Percentiles rank a stretch among this genome's conserved stretches.
phyloP scores from a whole-genome alignment of 257 asterid species.

The Solanum stenotomum region DNA sequence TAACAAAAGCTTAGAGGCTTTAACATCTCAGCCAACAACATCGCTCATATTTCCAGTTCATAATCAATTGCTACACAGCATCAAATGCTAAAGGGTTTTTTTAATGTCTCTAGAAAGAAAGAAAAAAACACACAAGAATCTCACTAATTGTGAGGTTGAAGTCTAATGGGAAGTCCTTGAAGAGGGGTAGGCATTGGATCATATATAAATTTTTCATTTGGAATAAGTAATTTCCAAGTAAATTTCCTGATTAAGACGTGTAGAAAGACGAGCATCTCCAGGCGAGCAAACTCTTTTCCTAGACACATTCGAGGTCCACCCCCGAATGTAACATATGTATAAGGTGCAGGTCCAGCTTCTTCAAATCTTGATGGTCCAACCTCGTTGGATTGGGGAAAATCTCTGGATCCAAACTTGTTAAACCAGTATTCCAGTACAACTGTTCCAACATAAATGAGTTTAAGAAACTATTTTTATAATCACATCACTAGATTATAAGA shows the following conservation, averaged over 20 bases:
- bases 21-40: too few species aligned
- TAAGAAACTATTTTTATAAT: not conserved
- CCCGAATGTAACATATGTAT: constrained; percentile 1
- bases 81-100: not conserved
- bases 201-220: constrained; percentile 29
- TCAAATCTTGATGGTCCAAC: constrained; percentile 9
- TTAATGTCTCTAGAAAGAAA: not conserved
- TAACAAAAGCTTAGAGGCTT: too few species aligned
- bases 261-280: constrained; percentile 43
- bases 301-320: constrained; percentile 33
- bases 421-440: constrained; percentile 54
- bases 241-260: constrained; percentile 30
- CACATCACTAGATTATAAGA: too few species aligned
- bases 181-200: constrained; percentile 54
- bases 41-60: too few species aligned
- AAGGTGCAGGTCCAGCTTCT: constrained; percentile 7
- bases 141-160: constrained; percentile 18
- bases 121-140: not conserved
- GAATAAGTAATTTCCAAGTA: constrained; percentile 31
- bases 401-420: constrained; percentile 28
- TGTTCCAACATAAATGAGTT: not conserved
- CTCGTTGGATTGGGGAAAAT: not conserved
- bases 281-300: constrained; percentile 53
- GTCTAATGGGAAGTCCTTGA: constrained; percentile 38
- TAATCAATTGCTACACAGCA: not conserved